A percentile compares a stretch with the other conserved stretches of the same genome.
phyloP scores from a whole-genome alignment of 345 rosid genomes.

The thale cress (Arabidopsis thaliana) region DNA sequence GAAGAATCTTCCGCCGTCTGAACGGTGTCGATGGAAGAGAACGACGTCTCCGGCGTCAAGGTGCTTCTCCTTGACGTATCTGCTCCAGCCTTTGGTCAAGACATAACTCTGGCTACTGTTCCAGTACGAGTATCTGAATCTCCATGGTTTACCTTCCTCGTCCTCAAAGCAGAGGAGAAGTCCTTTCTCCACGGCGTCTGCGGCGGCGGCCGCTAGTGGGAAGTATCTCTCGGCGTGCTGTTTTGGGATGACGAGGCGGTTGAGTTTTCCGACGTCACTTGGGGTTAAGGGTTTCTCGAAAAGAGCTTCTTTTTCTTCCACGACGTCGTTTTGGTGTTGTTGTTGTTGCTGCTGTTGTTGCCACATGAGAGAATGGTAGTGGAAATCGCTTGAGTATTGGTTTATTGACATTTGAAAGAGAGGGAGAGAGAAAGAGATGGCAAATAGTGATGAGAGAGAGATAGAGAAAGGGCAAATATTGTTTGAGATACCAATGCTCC shows the following conservation, averaged over 20 bases:
- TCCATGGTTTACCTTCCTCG: conserved; percentile 85
- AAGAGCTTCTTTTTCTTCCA: conserved; percentile 58
- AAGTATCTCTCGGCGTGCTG: conserved; percentile 90
- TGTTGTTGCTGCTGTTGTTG: conserved; percentile 46
- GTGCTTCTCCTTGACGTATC: conserved; percentile 84
- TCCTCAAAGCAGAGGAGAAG: conserved; percentile 76
- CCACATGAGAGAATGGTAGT: conserved; percentile 53
- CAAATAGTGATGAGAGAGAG: conserved; percentile 49
- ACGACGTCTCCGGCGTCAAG: conserved; percentile 83
- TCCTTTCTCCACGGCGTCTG: conserved; percentile 52
- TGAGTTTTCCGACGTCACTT: conserved; percentile 90
- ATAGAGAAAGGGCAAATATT: conserved; percentile 20
- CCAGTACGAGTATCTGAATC: conserved; percentile 91
- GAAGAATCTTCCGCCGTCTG: conserved; percentile 60
- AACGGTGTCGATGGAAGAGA: conserved; percentile 66
- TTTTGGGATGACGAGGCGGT: conserved; percentile 87
- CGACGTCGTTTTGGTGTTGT: conserved; percentile 42
- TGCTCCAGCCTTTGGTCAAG: conserved; percentile 90
- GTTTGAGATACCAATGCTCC: conserved; percentile 37
- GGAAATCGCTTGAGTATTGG: conserved; percentile 53
- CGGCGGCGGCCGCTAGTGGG: conserved; percentile 58
- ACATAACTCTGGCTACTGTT: conserved; percentile 83
- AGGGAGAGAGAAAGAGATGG: conserved; percentile 35
- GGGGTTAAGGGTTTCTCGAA: conserved; percentile 89
- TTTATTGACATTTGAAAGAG: conserved; percentile 55